Base-by-base conservation (phyloP, 768 basidiomycete genomes). In the Termitomyces eurrhizus region DNA sequence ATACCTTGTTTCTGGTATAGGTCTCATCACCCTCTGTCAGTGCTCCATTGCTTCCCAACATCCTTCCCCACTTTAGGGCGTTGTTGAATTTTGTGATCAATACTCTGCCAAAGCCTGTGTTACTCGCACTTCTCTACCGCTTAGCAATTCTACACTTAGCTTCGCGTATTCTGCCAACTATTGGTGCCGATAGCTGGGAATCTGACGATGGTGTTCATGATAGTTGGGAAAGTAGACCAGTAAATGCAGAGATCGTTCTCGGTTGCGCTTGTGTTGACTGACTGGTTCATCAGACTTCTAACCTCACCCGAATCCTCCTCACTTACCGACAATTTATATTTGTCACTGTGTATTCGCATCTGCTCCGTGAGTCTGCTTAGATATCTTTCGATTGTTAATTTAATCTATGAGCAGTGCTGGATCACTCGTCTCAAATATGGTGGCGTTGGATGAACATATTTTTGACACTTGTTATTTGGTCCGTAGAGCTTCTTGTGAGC, bases 391-490 rank as follows among this genome's bases (percentile, higher is more conserved):
- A 32, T 16, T 16, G 29, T 18, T 18, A 33, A 33, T 53, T 36
- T 50, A 35, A 63, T 57, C 12, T n/a, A 49, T 66, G 37, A 50
- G 6, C 56, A 93, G 92, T 94, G 49, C 77, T 94, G 56, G 92
- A 94, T 67, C 89, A 91, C 68, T 89, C 92, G 21, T 91, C 90
- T n/a, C 92, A 93, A 69, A 84, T 93, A 52, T 94, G 92, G 92
- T 93, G 92, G 89, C 83, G 92, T 62, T 93, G 92, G 92, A 87
- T 88, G 78, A 91, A 92, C 68, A 87, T 94, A 37, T 91, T 93
- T 76, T 89, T 93, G 73, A 93, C 90, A 4, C 79, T 94, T 33
- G 78, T 87, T 29, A 81, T 93, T 45, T 94, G 93, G 92, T 85
- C 88, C 12, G 77, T 93, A 26, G 92, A 93, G 72, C 79, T 93